Conservation (phyloP, 2,329 filamentous ascomycete species). For the Penicillium glabrum region DNA sequence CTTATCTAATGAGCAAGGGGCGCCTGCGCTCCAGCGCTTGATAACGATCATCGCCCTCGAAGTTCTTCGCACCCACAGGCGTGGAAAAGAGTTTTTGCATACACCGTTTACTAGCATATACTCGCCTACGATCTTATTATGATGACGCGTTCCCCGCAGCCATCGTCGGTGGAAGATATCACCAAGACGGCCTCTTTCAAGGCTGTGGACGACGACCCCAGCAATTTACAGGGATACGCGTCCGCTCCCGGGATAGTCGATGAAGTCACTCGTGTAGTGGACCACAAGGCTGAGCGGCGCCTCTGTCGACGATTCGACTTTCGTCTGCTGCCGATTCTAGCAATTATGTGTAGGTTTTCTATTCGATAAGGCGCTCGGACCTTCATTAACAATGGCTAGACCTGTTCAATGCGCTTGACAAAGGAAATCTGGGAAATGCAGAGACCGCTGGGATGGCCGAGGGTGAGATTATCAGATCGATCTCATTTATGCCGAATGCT, state of each 20-base stretch:
- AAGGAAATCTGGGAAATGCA: conserved; percentile 56
- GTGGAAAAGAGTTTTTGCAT: background rate
- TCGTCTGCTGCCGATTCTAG: conserved; percentile 56
- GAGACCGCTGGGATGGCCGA: conserved; percentile 54
- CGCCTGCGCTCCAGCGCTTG: conserved; percentile 6
- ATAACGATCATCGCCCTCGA: conserved; percentile 7
- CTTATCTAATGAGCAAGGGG: conserved; percentile 20
- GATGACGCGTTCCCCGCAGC: background rate
- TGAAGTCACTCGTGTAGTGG: conserved; percentile 37
- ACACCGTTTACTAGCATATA: background rate
- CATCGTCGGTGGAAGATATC: conserved; percentile 15
- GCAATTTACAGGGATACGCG: conserved; percentile 18
- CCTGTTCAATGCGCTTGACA: conserved; percentile 55
- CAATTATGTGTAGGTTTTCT: conserved; percentile 52
- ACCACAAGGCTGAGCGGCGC: conserved; percentile 47
- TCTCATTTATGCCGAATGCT: background rate
- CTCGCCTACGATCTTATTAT: background rate
- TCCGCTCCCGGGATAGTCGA: conserved; percentile 21
- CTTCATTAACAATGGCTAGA: conserved; percentile 36
- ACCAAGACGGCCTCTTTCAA: conserved; percentile 14
- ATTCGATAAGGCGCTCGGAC: background rate
- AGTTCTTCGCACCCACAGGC: background rate
- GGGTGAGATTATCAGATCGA: conserved; percentile 22
- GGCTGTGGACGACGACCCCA: conserved; percentile 16
- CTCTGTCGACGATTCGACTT: conserved; percentile 56